Conservation (phyloP, 2,329 filamentous ascomycete genomes). For the Penicillium sp. region DNA sequence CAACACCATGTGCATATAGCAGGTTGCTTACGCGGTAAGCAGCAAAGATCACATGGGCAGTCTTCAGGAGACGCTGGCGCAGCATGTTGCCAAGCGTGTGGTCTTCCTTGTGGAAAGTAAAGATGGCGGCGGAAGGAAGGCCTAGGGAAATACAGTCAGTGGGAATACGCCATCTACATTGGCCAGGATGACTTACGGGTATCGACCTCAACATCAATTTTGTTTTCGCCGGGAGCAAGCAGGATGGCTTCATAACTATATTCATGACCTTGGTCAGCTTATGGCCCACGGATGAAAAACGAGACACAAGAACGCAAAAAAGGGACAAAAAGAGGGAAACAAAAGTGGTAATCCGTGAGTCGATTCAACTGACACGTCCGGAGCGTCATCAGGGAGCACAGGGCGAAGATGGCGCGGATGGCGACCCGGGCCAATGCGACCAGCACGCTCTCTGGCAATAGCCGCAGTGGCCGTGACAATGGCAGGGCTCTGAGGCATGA, state of each 20-base stretch:
- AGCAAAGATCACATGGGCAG: slow-evolving; percentile 75
- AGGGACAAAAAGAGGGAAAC: background rate
- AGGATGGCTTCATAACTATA: slow-evolving; percentile 86
- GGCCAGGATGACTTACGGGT: slow-evolving; percentile 58
- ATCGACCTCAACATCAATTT: slow-evolving; percentile 78
- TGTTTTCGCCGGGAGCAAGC: slow-evolving; percentile 79
- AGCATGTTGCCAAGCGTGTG: slow-evolving; percentile 91
- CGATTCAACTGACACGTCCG: slow-evolving; percentile 15
- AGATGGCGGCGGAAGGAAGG: slow-evolving; percentile 89
- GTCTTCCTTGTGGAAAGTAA: slow-evolving; percentile 92
- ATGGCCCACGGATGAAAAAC: background rate
- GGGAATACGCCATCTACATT: background rate
- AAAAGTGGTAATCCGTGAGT: background rate
- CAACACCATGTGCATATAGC: background rate
- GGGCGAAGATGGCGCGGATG: slow-evolving; percentile 1
- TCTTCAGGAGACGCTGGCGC: slow-evolving; percentile 72
- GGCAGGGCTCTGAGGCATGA: background rate
- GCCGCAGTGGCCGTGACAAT: slow-evolving; percentile 9
- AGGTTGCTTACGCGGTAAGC: slow-evolving; percentile 66
- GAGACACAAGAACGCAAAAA: background rate
- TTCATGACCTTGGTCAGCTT: slow-evolving; percentile 3
- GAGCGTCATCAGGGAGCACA: slow-evolving; percentile 9
- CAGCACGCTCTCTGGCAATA: slow-evolving; percentile 14
- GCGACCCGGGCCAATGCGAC: slow-evolving; percentile 2
- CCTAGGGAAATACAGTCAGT: slow-evolving; percentile 44